A percentile compares a stretch with the other conserved stretches of the same genome.
Conservation (phyloP, 805 yeast genomes). For the Ogataea populi-albae region DNA sequence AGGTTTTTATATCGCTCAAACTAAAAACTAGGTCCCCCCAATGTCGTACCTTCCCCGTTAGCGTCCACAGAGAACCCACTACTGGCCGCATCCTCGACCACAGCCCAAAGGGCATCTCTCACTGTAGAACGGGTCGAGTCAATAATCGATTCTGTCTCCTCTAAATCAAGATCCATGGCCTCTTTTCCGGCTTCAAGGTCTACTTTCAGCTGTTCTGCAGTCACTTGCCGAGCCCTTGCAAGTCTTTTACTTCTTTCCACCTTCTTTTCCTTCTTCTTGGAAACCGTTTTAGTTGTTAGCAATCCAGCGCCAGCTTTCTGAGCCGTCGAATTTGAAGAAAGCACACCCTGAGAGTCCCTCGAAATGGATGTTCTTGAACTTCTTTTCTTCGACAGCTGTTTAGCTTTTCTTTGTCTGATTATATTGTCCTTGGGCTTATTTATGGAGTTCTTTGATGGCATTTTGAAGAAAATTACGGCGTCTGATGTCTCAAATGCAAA, state of each 20-base stretch:
- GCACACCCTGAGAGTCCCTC: constrained; percentile 28
- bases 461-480: constrained; percentile 22
- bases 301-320: constrained; percentile 22
- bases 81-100: constrained; percentile 56
- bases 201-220: constrained; percentile 39
- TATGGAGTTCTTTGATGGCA: constrained; percentile 82
- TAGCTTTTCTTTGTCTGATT: constrained; percentile 48
- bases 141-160: no score
- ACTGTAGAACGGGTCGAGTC: constrained; percentile 31
- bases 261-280: constrained; percentile 77
- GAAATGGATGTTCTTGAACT: constrained; percentile 35
- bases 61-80: constrained; percentile 39
- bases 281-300: constrained; percentile 60
- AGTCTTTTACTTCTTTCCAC: constrained; percentile 77
- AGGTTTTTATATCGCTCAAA: not conserved
- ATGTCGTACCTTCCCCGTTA: constrained; percentile 75
- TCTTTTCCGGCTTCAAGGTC: constrained; percentile 50
- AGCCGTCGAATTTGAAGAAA: constrained; percentile 37
- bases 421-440: constrained; percentile 73
- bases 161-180: constrained; percentile 48
- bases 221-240: constrained; percentile 50
- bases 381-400: constrained; percentile 52
- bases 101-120: constrained; percentile 68
- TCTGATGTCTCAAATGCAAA: not conserved
- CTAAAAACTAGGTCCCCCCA: constrained; percentile 68